These are phyloP conservation scores for Yamadazyma nakazawae DNA, from an alignment of 805 yeast species.

Conservation along the genomic window DNA sequence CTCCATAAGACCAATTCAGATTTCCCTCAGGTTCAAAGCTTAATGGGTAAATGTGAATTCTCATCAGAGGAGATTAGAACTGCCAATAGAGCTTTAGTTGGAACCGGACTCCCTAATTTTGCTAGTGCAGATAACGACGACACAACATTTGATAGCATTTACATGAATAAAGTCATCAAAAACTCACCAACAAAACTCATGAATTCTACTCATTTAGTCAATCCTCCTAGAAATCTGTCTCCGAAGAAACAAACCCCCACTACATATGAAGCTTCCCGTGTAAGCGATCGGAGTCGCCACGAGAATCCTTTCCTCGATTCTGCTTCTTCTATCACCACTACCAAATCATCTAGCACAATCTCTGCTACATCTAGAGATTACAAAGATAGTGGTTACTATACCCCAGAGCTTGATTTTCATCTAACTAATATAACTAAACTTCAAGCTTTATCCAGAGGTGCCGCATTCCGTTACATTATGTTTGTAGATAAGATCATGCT, in stretches of 20 bases:
- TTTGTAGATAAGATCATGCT: constrained; percentile 63
- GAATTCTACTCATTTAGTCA: neutral
- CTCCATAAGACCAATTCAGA: constrained; percentile 51
- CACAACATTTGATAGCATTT: constrained; percentile 18
- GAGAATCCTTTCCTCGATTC: constrained; percentile 8
- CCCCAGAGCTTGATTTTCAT: constrained; percentile 16
- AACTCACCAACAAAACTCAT: constrained; percentile 15
- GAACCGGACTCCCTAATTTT: constrained; percentile 76
- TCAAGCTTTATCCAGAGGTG: constrained; percentile 72
- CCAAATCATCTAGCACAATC: neutral
- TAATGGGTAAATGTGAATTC: constrained; percentile 63
- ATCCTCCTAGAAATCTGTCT: neutral
- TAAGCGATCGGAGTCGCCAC: neutral
- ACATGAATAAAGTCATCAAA: constrained; percentile 20
- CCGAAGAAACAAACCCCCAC: neutral
- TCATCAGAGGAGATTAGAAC: constrained; percentile 62
- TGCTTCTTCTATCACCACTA: neutral
- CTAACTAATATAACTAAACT: constrained; percentile 42
- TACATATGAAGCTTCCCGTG: neutral
- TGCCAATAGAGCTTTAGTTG: constrained; percentile 67
- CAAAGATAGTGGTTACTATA: constrained; percentile 14
- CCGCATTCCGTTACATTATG: constrained; percentile 58
- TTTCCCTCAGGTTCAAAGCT: constrained; percentile 58
- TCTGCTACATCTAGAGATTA: constrained; percentile 1
- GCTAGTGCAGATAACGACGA: constrained; percentile 34